Conservation (phyloP, 768 basidiomycete species). For the Crucibulum laeve region DNA sequence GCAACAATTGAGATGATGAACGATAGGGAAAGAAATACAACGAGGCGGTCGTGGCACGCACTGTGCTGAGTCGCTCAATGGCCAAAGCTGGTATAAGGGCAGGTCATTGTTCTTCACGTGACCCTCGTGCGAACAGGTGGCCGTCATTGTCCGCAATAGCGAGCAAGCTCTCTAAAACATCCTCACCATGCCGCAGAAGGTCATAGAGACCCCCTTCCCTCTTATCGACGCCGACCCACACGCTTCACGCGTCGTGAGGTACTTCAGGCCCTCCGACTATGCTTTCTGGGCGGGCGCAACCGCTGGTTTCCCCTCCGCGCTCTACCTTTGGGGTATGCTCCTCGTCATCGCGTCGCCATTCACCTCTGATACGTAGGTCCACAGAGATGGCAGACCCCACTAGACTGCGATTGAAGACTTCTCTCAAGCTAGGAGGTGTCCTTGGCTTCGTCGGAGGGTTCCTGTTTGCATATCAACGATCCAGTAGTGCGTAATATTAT, state of each 20-base stretch:
- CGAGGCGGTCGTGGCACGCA: background rate
- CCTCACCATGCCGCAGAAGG: slow-evolving; percentile 43
- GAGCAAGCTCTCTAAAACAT: slow-evolving; percentile 4
- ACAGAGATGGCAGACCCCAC: slow-evolving; percentile 49
- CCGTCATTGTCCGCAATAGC: slow-evolving; percentile 26
- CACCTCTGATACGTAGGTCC: slow-evolving; percentile 8
- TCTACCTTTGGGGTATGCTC: slow-evolving; percentile 78
- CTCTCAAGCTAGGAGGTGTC: slow-evolving; percentile 54
- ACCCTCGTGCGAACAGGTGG: slow-evolving; percentile 3
- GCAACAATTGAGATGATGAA: background rate
- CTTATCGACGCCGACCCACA: slow-evolving; percentile 95
- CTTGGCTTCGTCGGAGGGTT: slow-evolving; percentile 91
- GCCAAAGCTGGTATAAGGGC: slow-evolving; percentile 25
- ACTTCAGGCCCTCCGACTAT: slow-evolving; percentile 87
- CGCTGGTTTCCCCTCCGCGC: slow-evolving; percentile 72
- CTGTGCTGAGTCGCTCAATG: slow-evolving; percentile 13
- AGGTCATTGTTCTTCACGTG: slow-evolving; percentile 27
- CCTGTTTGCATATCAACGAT: slow-evolving; percentile 88
- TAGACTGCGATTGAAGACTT: slow-evolving; percentile 29
- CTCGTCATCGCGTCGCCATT: slow-evolving; percentile 2
- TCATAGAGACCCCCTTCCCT: slow-evolving; percentile 67
- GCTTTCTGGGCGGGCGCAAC: slow-evolving; percentile 78
- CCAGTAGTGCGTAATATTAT: slow-evolving; percentile 61
- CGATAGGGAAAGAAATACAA: background rate
- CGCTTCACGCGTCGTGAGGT: slow-evolving; percentile 79